Base-by-base conservation (phyloP, 805 yeast species). In the Candida pseudoglaebosa region DNA sequence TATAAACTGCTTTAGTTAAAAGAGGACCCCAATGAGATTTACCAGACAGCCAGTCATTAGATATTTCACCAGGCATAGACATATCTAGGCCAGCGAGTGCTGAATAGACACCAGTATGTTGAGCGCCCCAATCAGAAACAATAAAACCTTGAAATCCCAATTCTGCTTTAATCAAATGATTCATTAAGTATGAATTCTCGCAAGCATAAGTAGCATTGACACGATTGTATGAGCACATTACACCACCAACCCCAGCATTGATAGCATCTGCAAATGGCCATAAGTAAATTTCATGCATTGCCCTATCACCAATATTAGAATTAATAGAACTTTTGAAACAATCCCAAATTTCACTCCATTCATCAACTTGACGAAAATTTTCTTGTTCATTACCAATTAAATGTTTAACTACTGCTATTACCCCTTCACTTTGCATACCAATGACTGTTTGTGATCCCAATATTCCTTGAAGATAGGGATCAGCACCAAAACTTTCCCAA, bases 191-290 rank as follows among this genome's bases (percentile, higher is more conserved):
- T 2, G 79, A 67, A 50, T 80, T 80, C 47, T 80, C 80, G 50
- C 84, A 78, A 5, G 81, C 73, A 44, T 75, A 73, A 1, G 78
- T 65, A 43, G 74, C 71, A 57, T 80, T 80, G 28, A 78, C 72
- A 43, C 65, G 64, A 46, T 78, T 78, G 51, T 75, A 78, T 1
- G 82, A 62, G 47, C 84, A 78, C 77, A 80, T 75, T n/a, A 79
- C 64, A 17, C 78, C 66, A 3, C 80, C 83, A 19, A 62, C 80
- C 22, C 83, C 82, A 5, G 83, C 79, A 39, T 68, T 67, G 17
- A 80, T 65, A 24, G 75, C 75, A 47, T 79, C 82, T 4, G 82
- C 82, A 61, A 77, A 80, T 8, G 85, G 85, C 84, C 84, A 78
- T 34, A 77, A 53, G 52, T 73, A 79, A 2, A 77, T 52, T 48